Conservation (phyloP, 2,329 filamentous ascomycete genomes). For the Fusarium sp. region DNA sequence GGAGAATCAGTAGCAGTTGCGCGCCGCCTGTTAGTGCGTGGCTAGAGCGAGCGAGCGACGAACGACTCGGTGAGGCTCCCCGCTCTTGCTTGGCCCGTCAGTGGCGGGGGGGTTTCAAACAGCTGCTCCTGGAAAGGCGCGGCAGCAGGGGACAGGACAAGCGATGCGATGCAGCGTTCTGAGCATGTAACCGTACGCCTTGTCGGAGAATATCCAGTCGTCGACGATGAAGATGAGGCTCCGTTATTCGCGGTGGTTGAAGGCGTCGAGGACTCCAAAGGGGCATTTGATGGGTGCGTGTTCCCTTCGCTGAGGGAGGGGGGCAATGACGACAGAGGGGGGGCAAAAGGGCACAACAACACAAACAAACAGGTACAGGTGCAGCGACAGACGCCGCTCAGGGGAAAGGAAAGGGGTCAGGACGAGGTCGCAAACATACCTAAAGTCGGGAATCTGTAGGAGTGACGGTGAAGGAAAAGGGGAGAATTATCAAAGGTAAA, state of each 20-base stretch:
- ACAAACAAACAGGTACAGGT: slow-evolving; percentile 24
- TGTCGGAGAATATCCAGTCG: slow-evolving; percentile 12
- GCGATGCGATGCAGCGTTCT: slow-evolving; percentile 1
- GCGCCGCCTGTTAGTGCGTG: slow-evolving; percentile 37
- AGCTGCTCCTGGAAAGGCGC: slow-evolving; percentile 28
- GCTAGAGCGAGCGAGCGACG: slow-evolving; percentile 32
- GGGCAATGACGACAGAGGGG: slow-evolving; percentile 56
- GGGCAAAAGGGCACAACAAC: slow-evolving; percentile 46
- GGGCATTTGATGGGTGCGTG: slow-evolving; percentile 37
- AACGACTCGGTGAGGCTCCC: slow-evolving; percentile 47
- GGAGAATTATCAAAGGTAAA: slow-evolving; percentile 35
- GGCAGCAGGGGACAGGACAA: slow-evolving; percentile 19
- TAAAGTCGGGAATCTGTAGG: slow-evolving; percentile 29
- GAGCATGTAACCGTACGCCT: not conserved
- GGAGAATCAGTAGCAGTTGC: slow-evolving; percentile 40
- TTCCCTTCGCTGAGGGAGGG: slow-evolving; percentile 39
- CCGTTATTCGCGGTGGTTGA: slow-evolving; percentile 26
- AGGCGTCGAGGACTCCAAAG: slow-evolving; percentile 25
- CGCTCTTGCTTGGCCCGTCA: slow-evolving; percentile 41
- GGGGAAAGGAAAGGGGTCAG: slow-evolving; percentile 5
- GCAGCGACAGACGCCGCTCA: slow-evolving; percentile 10
- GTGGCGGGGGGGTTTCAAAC: slow-evolving; percentile 44
- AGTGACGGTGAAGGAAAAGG: slow-evolving; percentile 24
- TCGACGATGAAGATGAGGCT: slow-evolving; percentile 21
- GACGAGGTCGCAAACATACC: slow-evolving; percentile 35